phyloP scores from a whole-genome alignment of 192 early-diverging fungal genomes.

The Coemansia sp. region DNA sequence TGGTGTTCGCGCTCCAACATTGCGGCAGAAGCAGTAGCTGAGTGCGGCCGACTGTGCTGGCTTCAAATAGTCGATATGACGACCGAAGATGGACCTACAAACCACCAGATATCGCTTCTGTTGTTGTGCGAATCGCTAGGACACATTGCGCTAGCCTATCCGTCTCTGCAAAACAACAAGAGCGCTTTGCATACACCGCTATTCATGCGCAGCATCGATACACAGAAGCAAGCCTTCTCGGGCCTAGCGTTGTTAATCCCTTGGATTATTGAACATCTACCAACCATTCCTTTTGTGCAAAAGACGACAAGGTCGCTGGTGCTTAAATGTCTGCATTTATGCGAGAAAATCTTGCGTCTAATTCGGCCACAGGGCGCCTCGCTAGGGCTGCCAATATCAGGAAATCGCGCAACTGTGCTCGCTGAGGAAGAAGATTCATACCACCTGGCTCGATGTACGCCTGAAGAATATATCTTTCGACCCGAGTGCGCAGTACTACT shows the following conservation, averaged over 20 bases:
- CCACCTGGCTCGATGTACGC: not conserved
- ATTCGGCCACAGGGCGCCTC: not conserved
- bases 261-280: constrained; percentile 9
- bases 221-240: constrained; percentile 24
- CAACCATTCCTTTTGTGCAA: constrained; percentile 8
- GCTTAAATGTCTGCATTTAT: not conserved
- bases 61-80: constrained; percentile 14
- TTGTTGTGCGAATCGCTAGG: constrained; percentile 32
- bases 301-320: not conserved
- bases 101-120: constrained; percentile 24
- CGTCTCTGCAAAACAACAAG: not conserved
- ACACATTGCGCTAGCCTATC: constrained; percentile 12
- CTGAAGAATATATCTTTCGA: not conserved
- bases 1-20: not conserved
- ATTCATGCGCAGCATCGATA: constrained; percentile 13
- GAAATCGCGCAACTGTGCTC: not conserved
- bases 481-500: not conserved
- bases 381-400: not conserved
- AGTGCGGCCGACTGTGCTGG: constrained; percentile 31
- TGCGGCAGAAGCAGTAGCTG: constrained; percentile 14
- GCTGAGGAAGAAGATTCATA: not conserved
- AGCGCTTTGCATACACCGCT: not conserved
- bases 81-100: not conserved
- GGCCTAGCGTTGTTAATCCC: constrained; percentile 19
- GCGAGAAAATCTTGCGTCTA: constrained; percentile 3